These are phyloP conservation scores for Epichloe hybrida DNA, from an alignment of 2,329 filamentous ascomycete species.

Conservation along the genomic window DNA sequence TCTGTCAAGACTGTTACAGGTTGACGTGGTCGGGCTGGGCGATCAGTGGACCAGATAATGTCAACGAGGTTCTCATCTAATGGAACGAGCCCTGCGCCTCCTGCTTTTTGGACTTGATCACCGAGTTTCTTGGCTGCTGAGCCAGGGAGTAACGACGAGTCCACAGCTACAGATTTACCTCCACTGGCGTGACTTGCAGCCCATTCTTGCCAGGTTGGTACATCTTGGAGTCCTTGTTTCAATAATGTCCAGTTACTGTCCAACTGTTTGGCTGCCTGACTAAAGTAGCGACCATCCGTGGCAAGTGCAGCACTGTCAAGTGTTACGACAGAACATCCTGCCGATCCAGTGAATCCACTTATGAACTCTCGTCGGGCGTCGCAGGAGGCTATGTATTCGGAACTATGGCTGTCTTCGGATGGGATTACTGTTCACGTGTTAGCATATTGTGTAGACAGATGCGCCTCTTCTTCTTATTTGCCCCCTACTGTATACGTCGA, in stretches of 20 bases:
- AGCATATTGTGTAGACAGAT: not conserved
- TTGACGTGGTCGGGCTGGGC: conserved; percentile 63
- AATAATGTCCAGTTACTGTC: conserved; percentile 83
- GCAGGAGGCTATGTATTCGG: conserved; percentile 95
- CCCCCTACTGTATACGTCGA: conserved; percentile 79
- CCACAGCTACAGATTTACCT: conserved; percentile 80
- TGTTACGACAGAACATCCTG: conserved; percentile 82
- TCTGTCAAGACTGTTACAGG: conserved; percentile 57
- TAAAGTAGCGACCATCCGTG: conserved; percentile 96
- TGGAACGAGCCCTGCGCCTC: conserved; percentile 61
- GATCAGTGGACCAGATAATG: conserved; percentile 64
- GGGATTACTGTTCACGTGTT: conserved; percentile 58
- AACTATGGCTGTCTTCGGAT: conserved; percentile 93
- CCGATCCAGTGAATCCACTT: conserved; percentile 87
- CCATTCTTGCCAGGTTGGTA: conserved; percentile 98
- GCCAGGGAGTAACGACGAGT: conserved; percentile 72
- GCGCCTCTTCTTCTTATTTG: not conserved
- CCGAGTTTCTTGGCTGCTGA: conserved; percentile 52
- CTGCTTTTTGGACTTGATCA: conserved; percentile 77
- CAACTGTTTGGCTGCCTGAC: conserved; percentile 82
- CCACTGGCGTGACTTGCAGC: conserved; percentile 71
- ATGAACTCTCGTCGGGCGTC: conserved; percentile 87
- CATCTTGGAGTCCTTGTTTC: conserved; percentile 86
- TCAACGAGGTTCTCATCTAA: conserved; percentile 81
- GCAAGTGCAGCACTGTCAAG: conserved; percentile 76